phyloP scores from a whole-genome alignment of 176 grass and related monocot genomes.

The sorghum (Sorghum bicolor) region Sorghum_bicolor_NCBIv3 NC_012878.2:57535001-57535500 shows the following conservation, averaged over 20 bases:
- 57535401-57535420: not conserved
- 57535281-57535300: constrained; percentile 33
- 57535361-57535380: not conserved
- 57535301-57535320: not conserved
- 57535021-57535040: constrained; percentile 89
- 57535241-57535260: constrained; percentile 82
- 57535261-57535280: constrained; percentile 83
- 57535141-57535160: constrained; percentile 97
- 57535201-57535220: constrained; percentile 91
- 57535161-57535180: constrained; percentile 93
- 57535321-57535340: not conserved
- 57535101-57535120: not conserved
- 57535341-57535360: not conserved
- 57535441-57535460: not conserved
- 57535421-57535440: not conserved
- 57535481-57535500: not conserved
- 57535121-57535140: not conserved
- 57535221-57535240: constrained; percentile 94
- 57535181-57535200: constrained; percentile 85
- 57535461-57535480: not conserved
- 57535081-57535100: not conserved
- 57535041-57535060: constrained; percentile 48
- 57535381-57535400: not conserved
- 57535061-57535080: not conserved
- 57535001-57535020: constrained; percentile 91